Conservation (phyloP, 2,329 filamentous ascomycete genomes). For the Trichothecium sympodiale region DNA sequence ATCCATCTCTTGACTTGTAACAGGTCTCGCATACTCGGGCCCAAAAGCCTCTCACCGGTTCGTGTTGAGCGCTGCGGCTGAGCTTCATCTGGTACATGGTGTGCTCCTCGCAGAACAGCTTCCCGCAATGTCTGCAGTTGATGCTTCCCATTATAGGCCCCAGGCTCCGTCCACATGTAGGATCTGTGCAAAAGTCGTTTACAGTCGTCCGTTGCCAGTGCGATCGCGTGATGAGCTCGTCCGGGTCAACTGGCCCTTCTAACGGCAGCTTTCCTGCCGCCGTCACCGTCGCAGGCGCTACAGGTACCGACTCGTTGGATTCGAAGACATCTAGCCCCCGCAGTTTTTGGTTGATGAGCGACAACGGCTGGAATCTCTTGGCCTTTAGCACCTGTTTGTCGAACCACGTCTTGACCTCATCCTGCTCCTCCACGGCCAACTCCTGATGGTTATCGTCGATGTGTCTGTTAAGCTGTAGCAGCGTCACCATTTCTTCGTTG, state of each 20-base stretch:
- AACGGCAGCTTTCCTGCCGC: constrained; percentile 27
- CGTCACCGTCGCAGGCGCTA: constrained; percentile 17
- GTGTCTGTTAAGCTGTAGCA: constrained; percentile 78
- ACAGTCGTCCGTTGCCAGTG: constrained; percentile 78
- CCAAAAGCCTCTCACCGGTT: constrained; percentile 85
- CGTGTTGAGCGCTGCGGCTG: constrained; percentile 77
- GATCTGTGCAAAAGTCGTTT: constrained; percentile 77
- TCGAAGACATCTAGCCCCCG: constrained; percentile 91
- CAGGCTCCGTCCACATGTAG: constrained; percentile 68
- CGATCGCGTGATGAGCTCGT: constrained; percentile 74
- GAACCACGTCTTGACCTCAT: constrained; percentile 96
- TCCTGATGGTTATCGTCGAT: constrained; percentile 87
- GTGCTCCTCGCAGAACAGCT: constrained; percentile 91
- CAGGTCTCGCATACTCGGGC: constrained; percentile 97
- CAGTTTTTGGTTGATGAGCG: constrained; percentile 84
- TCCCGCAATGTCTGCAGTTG: constrained; percentile 88
- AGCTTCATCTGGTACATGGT: constrained; percentile 99
- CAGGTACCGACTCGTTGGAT: constrained; percentile 59
- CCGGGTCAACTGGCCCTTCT: constrained; percentile 55
- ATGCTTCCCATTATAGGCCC: constrained; percentile 73
- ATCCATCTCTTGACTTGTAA: constrained; percentile 91
- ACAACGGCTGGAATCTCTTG: constrained; percentile 84
- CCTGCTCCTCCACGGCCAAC: constrained; percentile 75
- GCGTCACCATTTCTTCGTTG: constrained; percentile 94
- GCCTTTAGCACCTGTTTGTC: constrained; percentile 89